Percentiles rank a stretch among this genome's conserved stretches.
Evolutionary conservation across 1,284 basidiomycete species (phyloP).

Genomic region (Fereydounia khargensis): DNA sequence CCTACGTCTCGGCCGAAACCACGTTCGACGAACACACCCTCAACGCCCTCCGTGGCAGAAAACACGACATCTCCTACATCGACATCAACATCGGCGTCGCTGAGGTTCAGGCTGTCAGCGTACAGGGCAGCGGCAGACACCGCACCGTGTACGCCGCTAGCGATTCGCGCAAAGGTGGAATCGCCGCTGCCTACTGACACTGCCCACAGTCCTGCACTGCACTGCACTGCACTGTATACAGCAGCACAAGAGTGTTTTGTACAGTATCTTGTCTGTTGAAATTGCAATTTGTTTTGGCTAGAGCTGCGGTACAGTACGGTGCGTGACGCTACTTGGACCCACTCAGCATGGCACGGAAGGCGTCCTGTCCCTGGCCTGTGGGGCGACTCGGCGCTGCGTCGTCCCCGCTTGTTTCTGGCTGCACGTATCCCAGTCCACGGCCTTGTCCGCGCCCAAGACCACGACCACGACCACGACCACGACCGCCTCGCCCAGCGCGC

Average conservation of each 20-base stretch:
- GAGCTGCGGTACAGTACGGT: too few relatives aligned
- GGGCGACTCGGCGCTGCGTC: too few relatives aligned
- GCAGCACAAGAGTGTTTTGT: too few relatives aligned
- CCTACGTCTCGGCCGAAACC: slow-evolving; percentile 35
- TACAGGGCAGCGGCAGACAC: slow-evolving; percentile 3
- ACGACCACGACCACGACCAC: slow-evolving; percentile 15
- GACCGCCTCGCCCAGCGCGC: slow-evolving; percentile 12
- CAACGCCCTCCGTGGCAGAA: slow-evolving; percentile 19
- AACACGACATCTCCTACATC: slow-evolving; percentile 32
- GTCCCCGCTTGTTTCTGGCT: not conserved
- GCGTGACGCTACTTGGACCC: too few relatives aligned
- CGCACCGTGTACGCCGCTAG: slow-evolving; percentile 30
- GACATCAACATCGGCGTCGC: slow-evolving; percentile 43
- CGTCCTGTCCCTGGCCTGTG: slow-evolving; percentile 25
- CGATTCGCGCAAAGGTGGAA: slow-evolving; percentile 46
- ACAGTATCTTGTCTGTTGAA: not conserved
- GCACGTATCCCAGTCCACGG: slow-evolving; percentile 7
- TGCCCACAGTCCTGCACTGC: not conserved
- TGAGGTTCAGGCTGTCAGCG: slow-evolving; percentile 42
- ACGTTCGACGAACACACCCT: slow-evolving; percentile 25
- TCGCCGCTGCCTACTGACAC: slow-evolving; percentile 37
- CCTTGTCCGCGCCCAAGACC: too few relatives aligned
- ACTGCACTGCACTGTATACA: too few relatives aligned
- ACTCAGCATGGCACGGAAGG: slow-evolving; percentile 35
- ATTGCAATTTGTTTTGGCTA: too few relatives aligned